Conservation (phyloP, 495 filamentous ascomycete species). For the Pseudevernia furfuracea region DNA sequence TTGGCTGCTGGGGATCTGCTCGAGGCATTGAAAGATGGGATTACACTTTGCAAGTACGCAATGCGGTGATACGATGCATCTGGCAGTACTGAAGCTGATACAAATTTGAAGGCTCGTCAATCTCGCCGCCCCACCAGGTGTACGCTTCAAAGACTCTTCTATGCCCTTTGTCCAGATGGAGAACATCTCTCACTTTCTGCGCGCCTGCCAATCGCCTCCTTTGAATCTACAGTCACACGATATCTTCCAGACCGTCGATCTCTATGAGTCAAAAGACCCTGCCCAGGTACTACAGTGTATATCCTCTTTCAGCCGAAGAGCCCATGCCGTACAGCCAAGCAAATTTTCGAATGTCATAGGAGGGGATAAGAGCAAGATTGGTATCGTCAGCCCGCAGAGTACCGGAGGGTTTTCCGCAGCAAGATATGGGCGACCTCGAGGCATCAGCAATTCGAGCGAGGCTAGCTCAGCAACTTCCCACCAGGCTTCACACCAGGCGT, state of each 20-base stretch:
- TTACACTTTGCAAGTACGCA: constrained; percentile 77
- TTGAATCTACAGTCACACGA: constrained; percentile 88
- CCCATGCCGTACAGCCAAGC: constrained; percentile 66
- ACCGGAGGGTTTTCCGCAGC: constrained; percentile 52
- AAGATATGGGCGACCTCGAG: constrained; percentile 39
- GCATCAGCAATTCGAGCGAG: constrained; percentile 61
- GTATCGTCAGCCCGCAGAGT: constrained; percentile 57
- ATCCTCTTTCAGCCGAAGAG: constrained; percentile 80
- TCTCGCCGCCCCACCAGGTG: constrained; percentile 65
- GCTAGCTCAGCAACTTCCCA: constrained; percentile 47
- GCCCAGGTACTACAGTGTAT: constrained; percentile 94
- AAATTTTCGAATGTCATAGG: constrained; percentile 68
- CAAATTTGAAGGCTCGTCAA: constrained; percentile 62
- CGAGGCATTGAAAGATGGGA: constrained; percentile 80
- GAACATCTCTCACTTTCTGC: constrained; percentile 94
- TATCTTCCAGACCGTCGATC: constrained; percentile 92
- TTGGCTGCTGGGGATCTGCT: constrained; percentile 70
- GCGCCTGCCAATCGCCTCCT: constrained; percentile 73
- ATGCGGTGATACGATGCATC: constrained; percentile 24
- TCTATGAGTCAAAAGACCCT: constrained; percentile 94
- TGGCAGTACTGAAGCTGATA: background rate
- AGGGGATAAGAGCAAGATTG: constrained; percentile 47
- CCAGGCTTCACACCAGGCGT: constrained; percentile 39
- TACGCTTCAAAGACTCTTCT: constrained; percentile 68
- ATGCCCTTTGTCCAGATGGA: constrained; percentile 99